Evolutionary conservation across 805 yeast genomes (phyloP), one percentile per base, ranked within the genome.

Genomic region (Ogataea trehalophila): DNA sequence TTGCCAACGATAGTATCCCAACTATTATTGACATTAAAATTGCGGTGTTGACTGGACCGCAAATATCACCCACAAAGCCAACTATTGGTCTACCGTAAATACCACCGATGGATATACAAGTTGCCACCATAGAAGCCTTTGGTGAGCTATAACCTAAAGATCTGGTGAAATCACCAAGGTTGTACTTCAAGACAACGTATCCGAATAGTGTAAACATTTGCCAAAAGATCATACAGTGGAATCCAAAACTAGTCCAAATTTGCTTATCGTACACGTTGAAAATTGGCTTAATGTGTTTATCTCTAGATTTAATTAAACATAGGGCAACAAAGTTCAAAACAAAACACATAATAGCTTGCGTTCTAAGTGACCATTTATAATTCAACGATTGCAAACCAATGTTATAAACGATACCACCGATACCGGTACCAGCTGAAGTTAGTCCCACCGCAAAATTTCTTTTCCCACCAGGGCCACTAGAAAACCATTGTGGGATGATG

Each of bases 401-500:
- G 48, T 72, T 73, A 57, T 71, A 77, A 15, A 74, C 53, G 6
- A 78, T 63, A 16, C 83, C 83, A 17, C 82, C 82, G 18, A 69
- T 57, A 13, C 82, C 83, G 6, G 79, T 71, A 0, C 82, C 83
- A 7, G 78, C 70, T 1, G 77, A 68, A 4, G 73, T 67, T 3
- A 78, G 17, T 2, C 80, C 78, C 42, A 69, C 56, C 1, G 80
- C 80, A n/a, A 74, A 58, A 31, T 82, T 82, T 54, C 91, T 71
- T 49, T 68, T 81, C 53, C 77, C 81, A 39, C 75, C 64, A 20
- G 45, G 44, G 5, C 61, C 61, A 31, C 53, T 44, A 3, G 63
- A 53, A 60, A 86, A 86, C 85, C 87, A 85, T 46, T 80, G 87
- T 0, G 90, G 89, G 23, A 85, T 57, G 14, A 84, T 63, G 2